A percentile compares a stretch with the other conserved stretches of the same genome.
These are phyloP conservation scores for Rostrohypoxylon terebratum DNA, from an alignment of 495 filamentous ascomycete species.

Conservation along the genomic window DNA sequence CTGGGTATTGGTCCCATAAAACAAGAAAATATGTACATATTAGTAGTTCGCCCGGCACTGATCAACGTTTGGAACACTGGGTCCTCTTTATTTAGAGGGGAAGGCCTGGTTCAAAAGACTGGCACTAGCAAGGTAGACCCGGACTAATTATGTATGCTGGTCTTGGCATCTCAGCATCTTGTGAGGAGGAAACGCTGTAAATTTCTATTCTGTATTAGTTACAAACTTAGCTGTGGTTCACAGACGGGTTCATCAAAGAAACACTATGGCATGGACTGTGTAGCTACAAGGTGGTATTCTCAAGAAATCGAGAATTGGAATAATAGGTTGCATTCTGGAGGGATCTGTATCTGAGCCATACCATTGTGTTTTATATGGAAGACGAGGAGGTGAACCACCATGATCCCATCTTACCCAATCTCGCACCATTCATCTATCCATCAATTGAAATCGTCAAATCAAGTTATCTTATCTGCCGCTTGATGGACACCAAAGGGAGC, in stretches of 20 bases:
- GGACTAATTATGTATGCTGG: constrained; percentile 22
- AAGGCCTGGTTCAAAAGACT: constrained; percentile 29
- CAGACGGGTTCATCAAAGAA: constrained; percentile 13
- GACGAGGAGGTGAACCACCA: constrained; percentile 19
- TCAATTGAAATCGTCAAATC: constrained; percentile 46
- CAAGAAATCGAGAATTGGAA: constrained; percentile 15
- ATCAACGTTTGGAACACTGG: constrained; percentile 34
- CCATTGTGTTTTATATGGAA: constrained; percentile 26
- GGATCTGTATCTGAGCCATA: constrained; percentile 19
- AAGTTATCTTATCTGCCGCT: constrained; percentile 53
- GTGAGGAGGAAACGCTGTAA: constrained; percentile 39
- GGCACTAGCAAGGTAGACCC: constrained; percentile 28
- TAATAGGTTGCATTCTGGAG: background rate
- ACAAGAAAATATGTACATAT: constrained; percentile 34
- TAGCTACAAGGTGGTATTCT: no score
- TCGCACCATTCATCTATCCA: constrained; percentile 44
- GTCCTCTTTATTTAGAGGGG: constrained; percentile 26
- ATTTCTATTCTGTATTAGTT: constrained; percentile 18
- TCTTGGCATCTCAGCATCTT: constrained; percentile 38
- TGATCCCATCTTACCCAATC: constrained; percentile 46
- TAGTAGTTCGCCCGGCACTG: constrained; percentile 41
- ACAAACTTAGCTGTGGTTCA: constrained; percentile 6
- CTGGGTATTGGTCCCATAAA: constrained; percentile 25
- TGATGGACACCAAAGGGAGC: constrained; percentile 15
- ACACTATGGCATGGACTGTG: background rate